Evolutionary conservation across 1,284 basidiomycete genomes (phyloP), one percentile per base, ranked within the genome.

Genomic region (Ganoderma lingzhi): DNA sequence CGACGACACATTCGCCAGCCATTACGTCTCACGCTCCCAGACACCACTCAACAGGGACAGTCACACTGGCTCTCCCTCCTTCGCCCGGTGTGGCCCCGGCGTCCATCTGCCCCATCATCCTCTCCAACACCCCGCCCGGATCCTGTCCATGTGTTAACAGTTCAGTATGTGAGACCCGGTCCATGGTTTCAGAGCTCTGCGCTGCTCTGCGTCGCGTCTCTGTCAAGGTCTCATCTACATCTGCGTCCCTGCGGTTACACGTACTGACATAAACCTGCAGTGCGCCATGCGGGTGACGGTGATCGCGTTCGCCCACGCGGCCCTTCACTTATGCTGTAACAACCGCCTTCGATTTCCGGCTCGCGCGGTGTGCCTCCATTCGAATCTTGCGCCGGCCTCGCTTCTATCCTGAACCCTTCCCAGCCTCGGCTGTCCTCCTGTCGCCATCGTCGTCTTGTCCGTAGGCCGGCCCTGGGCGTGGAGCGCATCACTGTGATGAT

Each of bases 401-500:
- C 30, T 56, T 56, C 56, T 59, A 12, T 59, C 35, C 35, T 59
- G 35, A 3, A 35, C 8, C 19, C 32, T n/a, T 37, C 19, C 23
- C 23, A 23, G 23, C 23, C 56, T 39, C 35, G 19, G 32, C 56
- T 59, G 56, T 59, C 35, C 56, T 19, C 1, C 9, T 35, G 32
- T 59, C 35, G 35, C 8, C 8, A 8, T 35, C 35, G 48, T 51
- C 23, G 23, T 3, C 19, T 51, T 28, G 55, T 56, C 30, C 30
- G 8, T n/a, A 19, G 35, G 19, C 35, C 56, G 19, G 9, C 35
- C 56, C 56, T 51, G 48, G 23, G 23, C 23, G 23, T 23, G 23
- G 23, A 59, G 35, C 8, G 32, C 32, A 59, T 59, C 56, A 59
- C 56, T 35, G 56, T 59, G 56, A 59, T 19, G 56, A 39, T 39